These are phyloP conservation scores for Pseudocercospora vitis DNA, from an alignment of 2,329 filamentous ascomycete species.

Conservation along the genomic window DNA sequence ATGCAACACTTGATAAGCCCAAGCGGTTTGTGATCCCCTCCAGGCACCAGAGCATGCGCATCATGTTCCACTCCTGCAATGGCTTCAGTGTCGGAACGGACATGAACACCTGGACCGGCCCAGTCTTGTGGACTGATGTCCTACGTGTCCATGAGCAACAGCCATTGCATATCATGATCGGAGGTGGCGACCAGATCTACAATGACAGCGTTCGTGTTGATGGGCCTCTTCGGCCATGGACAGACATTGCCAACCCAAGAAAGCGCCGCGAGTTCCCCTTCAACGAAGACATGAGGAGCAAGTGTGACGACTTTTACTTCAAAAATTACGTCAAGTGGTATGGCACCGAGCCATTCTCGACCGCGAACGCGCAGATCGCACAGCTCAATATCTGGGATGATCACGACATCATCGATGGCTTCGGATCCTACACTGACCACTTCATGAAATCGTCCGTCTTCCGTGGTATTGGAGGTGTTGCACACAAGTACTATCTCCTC, in stretches of 20 bases:
- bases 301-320: conserved; percentile 64
- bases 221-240: conserved; percentile 72
- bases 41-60: conserved; percentile 63
- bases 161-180: conserved; percentile 72
- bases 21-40: conserved; percentile 60
- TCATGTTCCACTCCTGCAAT: conserved; percentile 70
- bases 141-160: conserved; percentile 59
- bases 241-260: conserved; percentile 59
- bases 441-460: conserved; percentile 68
- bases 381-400: conserved; percentile 68
- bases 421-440: conserved; percentile 63
- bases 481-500: conserved; percentile 59
- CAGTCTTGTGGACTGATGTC: conserved; percentile 64
- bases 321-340: conserved; percentile 67
- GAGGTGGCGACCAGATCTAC: conserved; percentile 85
- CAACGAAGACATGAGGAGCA: conserved; percentile 61
- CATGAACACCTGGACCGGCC: conserved; percentile 60
- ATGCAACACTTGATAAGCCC: conserved; percentile 33
- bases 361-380: conserved; percentile 61
- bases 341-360: conserved; percentile 62
- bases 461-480: conserved; percentile 62
- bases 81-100: conserved; percentile 67
- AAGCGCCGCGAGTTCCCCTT: conserved; percentile 63
- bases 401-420: conserved; percentile 64
- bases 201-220: conserved; percentile 78